A percentile compares a stretch with the other conserved stretches of the same genome.
These are phyloP conservation scores for Cicer cuneatum DNA, from an alignment of 306 rosid species.

Conservation along the genomic window DNA sequence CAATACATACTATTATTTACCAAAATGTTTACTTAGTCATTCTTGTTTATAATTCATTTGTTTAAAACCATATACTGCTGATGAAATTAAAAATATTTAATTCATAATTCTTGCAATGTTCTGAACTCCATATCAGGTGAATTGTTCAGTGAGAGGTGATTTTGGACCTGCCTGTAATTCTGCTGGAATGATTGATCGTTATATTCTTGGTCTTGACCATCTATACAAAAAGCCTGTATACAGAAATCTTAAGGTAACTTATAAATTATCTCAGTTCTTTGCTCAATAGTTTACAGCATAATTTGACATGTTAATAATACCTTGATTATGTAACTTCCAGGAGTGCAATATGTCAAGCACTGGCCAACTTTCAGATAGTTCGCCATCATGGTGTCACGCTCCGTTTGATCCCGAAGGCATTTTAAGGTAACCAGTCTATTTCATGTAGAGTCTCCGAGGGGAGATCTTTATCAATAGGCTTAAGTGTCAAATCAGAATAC, in stretches of 20 bases:
- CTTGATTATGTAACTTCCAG: conserved; percentile 58
- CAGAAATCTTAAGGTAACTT: conserved; percentile 80
- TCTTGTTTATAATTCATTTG: neutral
- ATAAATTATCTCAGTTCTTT: conserved; percentile 37
- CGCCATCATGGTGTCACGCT: conserved; percentile 89
- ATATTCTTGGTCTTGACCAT: conserved; percentile 73
- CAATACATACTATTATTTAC: conserved; percentile 18
- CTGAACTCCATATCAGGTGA: conserved; percentile 63
- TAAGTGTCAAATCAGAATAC: neutral
- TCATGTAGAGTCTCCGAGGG: neutral
- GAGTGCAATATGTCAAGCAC: conserved; percentile 67
- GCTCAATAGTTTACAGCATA: conserved; percentile 21
- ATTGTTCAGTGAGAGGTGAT: conserved; percentile 85
- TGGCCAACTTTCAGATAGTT: conserved; percentile 68
- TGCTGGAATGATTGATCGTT: conserved; percentile 92
- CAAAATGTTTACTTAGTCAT: neutral
- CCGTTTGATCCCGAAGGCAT: conserved; percentile 98
- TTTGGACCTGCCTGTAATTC: conserved; percentile 94
- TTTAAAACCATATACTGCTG: neutral
- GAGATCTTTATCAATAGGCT: neutral
- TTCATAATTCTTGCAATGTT: conserved; percentile 42
- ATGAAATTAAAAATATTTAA: conserved; percentile 13
- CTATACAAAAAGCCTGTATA: conserved; percentile 78
- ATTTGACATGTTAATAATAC: conserved; percentile 38
- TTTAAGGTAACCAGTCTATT: conserved; percentile 66